A percentile compares a stretch with the other conserved stretches of the same genome.
phyloP scores from a whole-genome alignment of 352 stramenopile species.

The Phytophthora pluvialis region DNA sequence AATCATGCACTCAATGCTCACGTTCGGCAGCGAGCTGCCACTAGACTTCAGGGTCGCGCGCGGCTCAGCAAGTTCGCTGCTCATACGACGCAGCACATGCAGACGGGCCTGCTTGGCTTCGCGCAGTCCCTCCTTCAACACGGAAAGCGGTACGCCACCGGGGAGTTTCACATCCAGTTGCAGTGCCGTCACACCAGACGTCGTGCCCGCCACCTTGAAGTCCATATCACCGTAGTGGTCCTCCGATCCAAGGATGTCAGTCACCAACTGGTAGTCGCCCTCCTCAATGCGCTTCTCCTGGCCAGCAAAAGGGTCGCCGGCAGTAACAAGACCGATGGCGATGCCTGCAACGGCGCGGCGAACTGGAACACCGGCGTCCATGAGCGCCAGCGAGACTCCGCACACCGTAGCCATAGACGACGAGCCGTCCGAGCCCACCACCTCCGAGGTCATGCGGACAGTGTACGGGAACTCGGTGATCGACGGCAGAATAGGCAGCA shows the following conservation, averaged over 20 bases:
- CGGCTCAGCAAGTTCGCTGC: slow-evolving; percentile 63
- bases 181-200: slow-evolving; percentile 93
- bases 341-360: slow-evolving; percentile 94
- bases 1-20: slow-evolving; percentile 70
- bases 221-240: slow-evolving; percentile 99
- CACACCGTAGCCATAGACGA: slow-evolving; percentile 98
- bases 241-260: slow-evolving; percentile 97
- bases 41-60: slow-evolving; percentile 61
- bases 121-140: slow-evolving; percentile 88
- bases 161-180: slow-evolving; percentile 97
- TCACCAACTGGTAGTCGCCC: slow-evolving; percentile 91
- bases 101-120: slow-evolving; percentile 82
- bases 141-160: slow-evolving; percentile 82
- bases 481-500: slow-evolving; percentile 92
- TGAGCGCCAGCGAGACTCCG: slow-evolving; percentile 95
- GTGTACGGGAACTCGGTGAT: slow-evolving; percentile 96
- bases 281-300: slow-evolving; percentile 64
- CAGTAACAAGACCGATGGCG: slow-evolving; percentile 92
- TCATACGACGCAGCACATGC: slow-evolving; percentile 90
- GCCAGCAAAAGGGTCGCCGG: slow-evolving; percentile 60
- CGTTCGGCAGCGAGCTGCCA: slow-evolving; percentile 39
- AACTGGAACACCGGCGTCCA: slow-evolving; percentile 97
- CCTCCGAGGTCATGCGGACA: slow-evolving; percentile 96
- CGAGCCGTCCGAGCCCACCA: slow-evolving; percentile 94
- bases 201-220: slow-evolving; percentile 96